phyloP scores from a whole-genome alignment of 345 rosid genomes.

The Arabidopsis thaliana region TAIR10.1 NC_003076.8:19275001-19275500 shows the following conservation, averaged over 20 bases:
- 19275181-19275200: conserved; percentile 21
- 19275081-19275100: not conserved
- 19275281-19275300: conserved; percentile 39
- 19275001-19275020: not conserved
- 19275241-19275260: not conserved
- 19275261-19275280: conserved; percentile 31
- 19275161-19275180: conserved; percentile 24
- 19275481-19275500: conserved; percentile 80
- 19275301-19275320: conserved; percentile 33
- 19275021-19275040: not conserved
- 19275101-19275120: not conserved
- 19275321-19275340: conserved; percentile 30
- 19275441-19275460: conserved; percentile 23
- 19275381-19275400: not conserved
- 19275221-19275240: not conserved
- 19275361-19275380: conserved; percentile 21
- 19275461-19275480: conserved; percentile 82
- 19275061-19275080: conserved; percentile 27
- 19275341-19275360: conserved; percentile 23
- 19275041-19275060: conserved; percentile 35
- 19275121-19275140: conserved; percentile 38
- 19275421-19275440: conserved; percentile 11
- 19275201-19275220: conserved; percentile 12
- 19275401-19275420: not conserved
- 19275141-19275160: conserved; percentile 41